Conservation (phyloP, 2,329 filamentous ascomycete genomes). For the Paracamarosporium sp. region DNA sequence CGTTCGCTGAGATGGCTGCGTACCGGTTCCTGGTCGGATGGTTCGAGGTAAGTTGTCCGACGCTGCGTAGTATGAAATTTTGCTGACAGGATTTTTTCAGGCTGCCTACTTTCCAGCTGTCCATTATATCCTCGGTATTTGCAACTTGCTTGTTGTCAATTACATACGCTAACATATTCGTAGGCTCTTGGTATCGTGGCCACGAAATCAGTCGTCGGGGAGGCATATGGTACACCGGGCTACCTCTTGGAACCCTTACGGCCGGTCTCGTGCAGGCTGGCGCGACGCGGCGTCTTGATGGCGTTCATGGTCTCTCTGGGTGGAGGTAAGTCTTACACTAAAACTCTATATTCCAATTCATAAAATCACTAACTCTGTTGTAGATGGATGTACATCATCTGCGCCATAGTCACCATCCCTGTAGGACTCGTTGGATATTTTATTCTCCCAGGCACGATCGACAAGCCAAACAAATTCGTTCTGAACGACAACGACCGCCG, state of each 20-base stretch:
- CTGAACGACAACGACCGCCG: slow-evolving; percentile 57
- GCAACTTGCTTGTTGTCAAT: not conserved
- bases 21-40: slow-evolving; percentile 63
- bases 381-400: slow-evolving; percentile 47
- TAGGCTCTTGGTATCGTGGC: slow-evolving; percentile 58
- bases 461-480: slow-evolving; percentile 57
- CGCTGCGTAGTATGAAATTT: too few species aligned
- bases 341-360: too few species aligned
- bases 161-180: slow-evolving; percentile 2
- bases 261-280: slow-evolving; percentile 55
- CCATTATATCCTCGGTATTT: slow-evolving; percentile 34
- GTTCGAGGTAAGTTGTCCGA: slow-evolving; percentile 50
- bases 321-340: slow-evolving; percentile 19
- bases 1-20: slow-evolving; percentile 58
- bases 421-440: slow-evolving; percentile 60
- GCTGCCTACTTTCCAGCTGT: slow-evolving; percentile 49
- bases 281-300: slow-evolving; percentile 61
- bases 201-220: slow-evolving; percentile 54
- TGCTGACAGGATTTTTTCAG: too few species aligned
- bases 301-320: slow-evolving; percentile 51
- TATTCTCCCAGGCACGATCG: slow-evolving; percentile 59
- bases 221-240: slow-evolving; percentile 60
- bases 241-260: slow-evolving; percentile 60
- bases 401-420: slow-evolving; percentile 61
- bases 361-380: slow-evolving; percentile 43